These are phyloP conservation scores for Trametes meyenii DNA, from an alignment of 768 basidiomycete genomes.

Conservation along the genomic window DNA sequence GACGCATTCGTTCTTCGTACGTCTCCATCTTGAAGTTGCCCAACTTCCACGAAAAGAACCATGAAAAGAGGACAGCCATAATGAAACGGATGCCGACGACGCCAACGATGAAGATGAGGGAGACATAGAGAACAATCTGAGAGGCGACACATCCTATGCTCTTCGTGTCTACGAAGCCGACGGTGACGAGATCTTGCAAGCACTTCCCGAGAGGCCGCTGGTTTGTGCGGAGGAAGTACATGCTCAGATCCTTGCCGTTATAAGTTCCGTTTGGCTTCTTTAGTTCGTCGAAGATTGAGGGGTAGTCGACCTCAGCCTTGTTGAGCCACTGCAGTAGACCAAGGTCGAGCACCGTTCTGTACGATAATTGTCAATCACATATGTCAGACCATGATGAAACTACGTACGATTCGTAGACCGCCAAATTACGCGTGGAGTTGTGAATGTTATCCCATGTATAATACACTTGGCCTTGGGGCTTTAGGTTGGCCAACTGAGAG, in stretches of 20 bases:
- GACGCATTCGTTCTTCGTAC: constrained; percentile 87
- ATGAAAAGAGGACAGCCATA: constrained; percentile 96
- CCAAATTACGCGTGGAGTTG: constrained; percentile 73
- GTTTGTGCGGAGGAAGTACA: constrained; percentile 74
- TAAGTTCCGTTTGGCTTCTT: constrained; percentile 69
- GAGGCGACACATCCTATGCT: constrained; percentile 97
- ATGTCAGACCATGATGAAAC: not conserved
- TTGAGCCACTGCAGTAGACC: constrained; percentile 85
- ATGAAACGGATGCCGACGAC: constrained; percentile 93
- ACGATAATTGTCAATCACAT: not conserved
- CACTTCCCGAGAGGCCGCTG: constrained; percentile 75
- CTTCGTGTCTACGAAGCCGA: constrained; percentile 94
- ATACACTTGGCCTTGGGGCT: constrained; percentile 82
- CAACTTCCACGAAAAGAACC: constrained; percentile 97
- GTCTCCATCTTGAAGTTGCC: constrained; percentile 94
- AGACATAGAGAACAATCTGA: constrained; percentile 90
- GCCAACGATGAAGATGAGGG: constrained; percentile 95
- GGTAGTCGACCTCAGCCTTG: constrained; percentile 78
- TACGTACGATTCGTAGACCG: constrained; percentile 91
- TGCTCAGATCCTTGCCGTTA: constrained; percentile 86
- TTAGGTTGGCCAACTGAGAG: constrained; percentile 49
- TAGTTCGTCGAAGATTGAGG: constrained; percentile 79
- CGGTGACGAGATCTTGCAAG: constrained; percentile 80
- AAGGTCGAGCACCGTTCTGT: constrained; percentile 87
- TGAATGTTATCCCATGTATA: constrained; percentile 89